Conservation (phyloP, 805 yeast species). For the Millerozyma miso region DNA sequence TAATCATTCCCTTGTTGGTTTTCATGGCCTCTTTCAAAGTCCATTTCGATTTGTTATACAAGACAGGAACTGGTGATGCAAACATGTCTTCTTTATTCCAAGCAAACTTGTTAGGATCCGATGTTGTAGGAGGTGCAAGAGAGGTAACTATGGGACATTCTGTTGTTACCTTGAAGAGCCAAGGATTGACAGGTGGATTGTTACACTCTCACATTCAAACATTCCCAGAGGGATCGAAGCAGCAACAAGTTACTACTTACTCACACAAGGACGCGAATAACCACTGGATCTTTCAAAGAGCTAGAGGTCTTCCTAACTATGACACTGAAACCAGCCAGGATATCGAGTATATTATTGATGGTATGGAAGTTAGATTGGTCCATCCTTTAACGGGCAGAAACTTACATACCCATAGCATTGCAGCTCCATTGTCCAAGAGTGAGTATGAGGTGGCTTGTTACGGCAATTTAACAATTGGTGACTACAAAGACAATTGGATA, state of each 20-base stretch:
- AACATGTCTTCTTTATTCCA: slow-evolving; percentile 79
- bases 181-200: slow-evolving; percentile 42
- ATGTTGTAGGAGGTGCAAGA: slow-evolving; percentile 62
- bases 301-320: slow-evolving; percentile 33
- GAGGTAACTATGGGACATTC: slow-evolving; percentile 55
- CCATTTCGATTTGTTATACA: slow-evolving; percentile 69
- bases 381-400: slow-evolving; percentile 63
- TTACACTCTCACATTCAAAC: slow-evolving; percentile 45
- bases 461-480: slow-evolving; percentile 63
- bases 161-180: slow-evolving; percentile 36
- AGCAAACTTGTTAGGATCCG: slow-evolving; percentile 67
- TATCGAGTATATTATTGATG: slow-evolving; percentile 46
- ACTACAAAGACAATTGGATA: slow-evolving; percentile 72
- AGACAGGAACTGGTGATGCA: slow-evolving; percentile 79
- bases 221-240: slow-evolving; percentile 45
- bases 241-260: slow-evolving; percentile 46
- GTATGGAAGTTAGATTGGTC: slow-evolving; percentile 56
- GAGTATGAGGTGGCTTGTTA: slow-evolving; percentile 69
- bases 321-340: slow-evolving; percentile 28
- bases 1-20: slow-evolving; percentile 58
- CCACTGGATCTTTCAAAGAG: slow-evolving; percentile 45
- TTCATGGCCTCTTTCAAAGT: slow-evolving; percentile 66
- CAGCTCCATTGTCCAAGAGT: slow-evolving; percentile 55
- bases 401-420: slow-evolving; percentile 66
- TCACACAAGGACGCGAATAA: slow-evolving; percentile 44